These are phyloP conservation scores for Symbiodinium pilosum DNA, from an alignment of 73 alveolate species.

Conservation along the genomic window DNA sequence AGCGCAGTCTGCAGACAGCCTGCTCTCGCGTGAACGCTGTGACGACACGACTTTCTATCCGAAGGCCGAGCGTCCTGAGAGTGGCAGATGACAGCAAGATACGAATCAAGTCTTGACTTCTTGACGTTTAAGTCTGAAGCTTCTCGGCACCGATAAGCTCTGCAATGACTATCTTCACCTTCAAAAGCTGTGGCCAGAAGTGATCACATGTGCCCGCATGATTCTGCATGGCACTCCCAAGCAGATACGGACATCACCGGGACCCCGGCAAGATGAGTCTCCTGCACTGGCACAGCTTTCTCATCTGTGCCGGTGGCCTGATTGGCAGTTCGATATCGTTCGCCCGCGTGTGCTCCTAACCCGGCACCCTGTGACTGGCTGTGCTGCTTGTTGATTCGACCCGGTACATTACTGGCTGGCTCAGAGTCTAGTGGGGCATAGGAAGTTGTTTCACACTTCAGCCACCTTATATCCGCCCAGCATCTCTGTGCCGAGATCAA, in stretches of 20 bases:
- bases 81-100: background rate
- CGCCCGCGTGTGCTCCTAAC: too few species aligned
- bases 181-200: background rate
- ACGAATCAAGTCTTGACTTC: too few species aligned
- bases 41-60: slow-evolving; percentile 71
- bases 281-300: background rate
- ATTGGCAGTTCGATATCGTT: too few species aligned
- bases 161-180: slow-evolving; percentile 82
- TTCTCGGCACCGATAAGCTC: slow-evolving; percentile 71
- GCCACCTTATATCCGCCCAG: too few species aligned
- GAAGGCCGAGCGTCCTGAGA: slow-evolving; percentile 54
- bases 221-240: background rate
- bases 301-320: slow-evolving; percentile 2
- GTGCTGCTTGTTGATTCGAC: too few species aligned
- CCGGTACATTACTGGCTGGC: too few species aligned
- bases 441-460: too few species aligned
- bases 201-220: too few species aligned
- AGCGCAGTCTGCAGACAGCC: slow-evolving; percentile 5
- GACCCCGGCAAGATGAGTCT: background rate
- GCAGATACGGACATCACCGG: background rate
- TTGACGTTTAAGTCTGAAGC: background rate
- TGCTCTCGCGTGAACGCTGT: slow-evolving; percentile 71
- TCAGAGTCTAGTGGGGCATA: too few species aligned
- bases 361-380: too few species aligned
- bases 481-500: too few species aligned